Evolutionary conservation across 257 asterid genomes (phyloP).

Genomic region (Buddleja alternifolia): DNA sequence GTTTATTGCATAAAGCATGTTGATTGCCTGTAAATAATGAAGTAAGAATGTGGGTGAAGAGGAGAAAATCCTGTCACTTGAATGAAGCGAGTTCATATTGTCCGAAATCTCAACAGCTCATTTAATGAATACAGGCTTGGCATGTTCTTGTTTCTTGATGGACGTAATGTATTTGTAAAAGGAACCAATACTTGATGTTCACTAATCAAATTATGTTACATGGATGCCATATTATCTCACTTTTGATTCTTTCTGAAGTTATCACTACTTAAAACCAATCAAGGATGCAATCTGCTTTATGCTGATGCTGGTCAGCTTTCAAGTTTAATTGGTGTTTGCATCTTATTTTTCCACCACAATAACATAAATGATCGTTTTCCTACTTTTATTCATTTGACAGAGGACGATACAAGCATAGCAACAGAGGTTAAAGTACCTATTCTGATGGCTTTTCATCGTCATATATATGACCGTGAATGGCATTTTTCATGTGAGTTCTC

Average conservation of each 20-base stretch:
- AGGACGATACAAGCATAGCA: slow-evolving; percentile 91
- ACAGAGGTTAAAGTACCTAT: slow-evolving; percentile 86
- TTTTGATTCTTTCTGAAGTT: too few species aligned
- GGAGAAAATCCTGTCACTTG: background rate
- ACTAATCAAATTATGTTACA: too few species aligned
- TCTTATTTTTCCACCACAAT: background rate
- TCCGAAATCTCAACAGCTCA: background rate
- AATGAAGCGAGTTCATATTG: background rate
- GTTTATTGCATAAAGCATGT: background rate
- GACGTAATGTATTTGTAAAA: too few species aligned
- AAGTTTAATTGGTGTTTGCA: background rate
- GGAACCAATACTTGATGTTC: too few species aligned
- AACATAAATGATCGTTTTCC: slow-evolving; percentile 14
- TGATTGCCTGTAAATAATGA: background rate
- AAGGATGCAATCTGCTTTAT: too few species aligned
- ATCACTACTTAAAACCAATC: too few species aligned
- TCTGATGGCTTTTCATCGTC: slow-evolving; percentile 75
- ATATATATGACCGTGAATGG: slow-evolving; percentile 82
- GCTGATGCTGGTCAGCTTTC: background rate
- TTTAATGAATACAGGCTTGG: slow-evolving; percentile 6
- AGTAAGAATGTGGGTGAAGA: background rate
- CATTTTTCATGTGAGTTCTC: slow-evolving; percentile 86
- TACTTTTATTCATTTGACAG: slow-evolving; percentile 45
- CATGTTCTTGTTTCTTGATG: too few species aligned
- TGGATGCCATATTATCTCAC: too few species aligned